Conservation (phyloP, 1,284 basidiomycete species). For the Thelephora terrestris region DNA sequence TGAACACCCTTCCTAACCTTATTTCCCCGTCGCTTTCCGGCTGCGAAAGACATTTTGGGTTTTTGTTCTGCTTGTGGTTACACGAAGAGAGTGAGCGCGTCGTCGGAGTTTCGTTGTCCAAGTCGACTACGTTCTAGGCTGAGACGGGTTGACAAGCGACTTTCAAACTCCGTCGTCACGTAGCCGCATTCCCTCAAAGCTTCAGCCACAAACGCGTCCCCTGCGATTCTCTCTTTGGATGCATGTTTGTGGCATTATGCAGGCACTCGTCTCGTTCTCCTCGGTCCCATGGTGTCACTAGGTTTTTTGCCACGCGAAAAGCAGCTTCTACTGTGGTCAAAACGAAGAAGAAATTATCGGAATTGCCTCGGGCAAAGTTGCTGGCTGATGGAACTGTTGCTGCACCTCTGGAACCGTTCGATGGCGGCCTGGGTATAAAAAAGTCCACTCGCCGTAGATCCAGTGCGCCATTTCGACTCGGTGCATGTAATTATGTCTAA, state of each 20-base stretch:
- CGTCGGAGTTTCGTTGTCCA: conserved; percentile 22
- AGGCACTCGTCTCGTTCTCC: not conserved
- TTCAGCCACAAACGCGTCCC: not conserved
- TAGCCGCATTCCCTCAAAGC: not conserved
- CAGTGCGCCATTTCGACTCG: too few relatives aligned
- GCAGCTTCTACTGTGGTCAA: conserved; percentile 15
- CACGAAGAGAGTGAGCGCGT: conserved; percentile 18
- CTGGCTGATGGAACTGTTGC: conserved; percentile 28
- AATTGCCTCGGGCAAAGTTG: conserved; percentile 40
- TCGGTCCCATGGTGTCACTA: not conserved
- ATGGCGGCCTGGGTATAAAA: not conserved
- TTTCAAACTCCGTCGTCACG: conserved; percentile 10
- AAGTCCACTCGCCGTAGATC: not conserved
- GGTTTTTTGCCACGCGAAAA: not conserved
- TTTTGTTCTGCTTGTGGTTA: too few relatives aligned
- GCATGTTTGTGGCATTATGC: not conserved
- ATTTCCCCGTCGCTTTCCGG: conserved; percentile 78
- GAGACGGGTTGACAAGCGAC: not conserved
- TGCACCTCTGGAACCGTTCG: conserved; percentile 14
- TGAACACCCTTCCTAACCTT: conserved; percentile 97
- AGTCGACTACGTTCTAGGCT: too few relatives aligned
- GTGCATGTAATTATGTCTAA: too few relatives aligned
- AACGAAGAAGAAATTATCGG: conserved; percentile 43
- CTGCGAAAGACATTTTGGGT: conserved; percentile 64
- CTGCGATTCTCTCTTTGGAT: not conserved